Evolutionary conservation across 2,329 filamentous ascomycete species (phyloP).

Genomic region (Colletotrichum limetticola): DNA sequence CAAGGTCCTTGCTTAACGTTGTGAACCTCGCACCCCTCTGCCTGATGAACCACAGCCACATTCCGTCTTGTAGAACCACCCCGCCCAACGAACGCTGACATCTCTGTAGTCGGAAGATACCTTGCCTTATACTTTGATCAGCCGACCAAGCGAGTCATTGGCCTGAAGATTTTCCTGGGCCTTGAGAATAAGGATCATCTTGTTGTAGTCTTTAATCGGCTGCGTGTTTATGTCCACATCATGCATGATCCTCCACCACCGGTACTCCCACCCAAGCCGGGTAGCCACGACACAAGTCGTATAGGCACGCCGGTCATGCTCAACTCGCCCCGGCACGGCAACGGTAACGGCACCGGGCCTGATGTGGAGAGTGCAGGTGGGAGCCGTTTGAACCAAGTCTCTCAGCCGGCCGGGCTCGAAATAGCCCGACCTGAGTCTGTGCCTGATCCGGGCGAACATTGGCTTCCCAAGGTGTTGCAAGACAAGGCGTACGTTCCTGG

Average conservation of each 20-base stretch:
- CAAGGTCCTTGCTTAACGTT: too few relatives aligned
- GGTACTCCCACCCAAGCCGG: constrained; percentile 77
- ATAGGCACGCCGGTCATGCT: constrained; percentile 69
- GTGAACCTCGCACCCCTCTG: neutral
- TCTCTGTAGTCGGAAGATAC: neutral
- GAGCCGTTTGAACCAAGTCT: neutral
- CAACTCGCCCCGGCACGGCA: constrained; percentile 47
- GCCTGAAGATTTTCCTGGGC: neutral
- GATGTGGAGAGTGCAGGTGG: constrained; percentile 35
- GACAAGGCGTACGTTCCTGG: constrained; percentile 78
- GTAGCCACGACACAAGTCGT: constrained; percentile 75
- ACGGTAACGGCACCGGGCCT: constrained; percentile 18
- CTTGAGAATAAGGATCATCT: neutral
- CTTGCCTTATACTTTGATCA: neutral
- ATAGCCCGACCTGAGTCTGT: constrained; percentile 47
- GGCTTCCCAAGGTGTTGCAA: constrained; percentile 80
- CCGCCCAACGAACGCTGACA: neutral
- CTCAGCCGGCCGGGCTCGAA: constrained; percentile 11
- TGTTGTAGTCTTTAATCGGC: neutral
- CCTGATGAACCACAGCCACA: neutral
- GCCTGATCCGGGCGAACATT: constrained; percentile 74
- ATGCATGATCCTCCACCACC: constrained; percentile 60
- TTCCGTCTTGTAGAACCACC: neutral
- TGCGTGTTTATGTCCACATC: neutral
- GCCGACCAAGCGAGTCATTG: neutral